These are phyloP conservation scores for Nigrospora oryzae DNA, from an alignment of 2,329 filamentous ascomycete genomes.

Conservation along the genomic window DNA sequence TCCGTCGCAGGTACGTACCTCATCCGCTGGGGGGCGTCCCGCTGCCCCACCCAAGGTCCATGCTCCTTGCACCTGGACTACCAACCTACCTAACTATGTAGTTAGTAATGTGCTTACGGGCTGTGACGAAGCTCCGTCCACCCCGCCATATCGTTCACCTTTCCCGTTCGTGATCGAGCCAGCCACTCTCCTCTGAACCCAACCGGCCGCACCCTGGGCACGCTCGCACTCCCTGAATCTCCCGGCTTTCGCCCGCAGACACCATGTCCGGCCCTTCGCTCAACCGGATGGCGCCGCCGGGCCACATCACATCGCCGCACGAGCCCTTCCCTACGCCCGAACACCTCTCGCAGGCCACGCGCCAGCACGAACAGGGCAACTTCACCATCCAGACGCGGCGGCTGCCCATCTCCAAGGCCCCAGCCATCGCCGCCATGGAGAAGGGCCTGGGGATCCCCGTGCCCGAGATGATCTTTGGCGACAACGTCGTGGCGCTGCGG, in stretches of 20 bases:
- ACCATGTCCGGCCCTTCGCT: constrained; percentile 2
- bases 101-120: too few species aligned
- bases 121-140: too few species aligned
- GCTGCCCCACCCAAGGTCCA: too few species aligned
- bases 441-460: constrained; percentile 73
- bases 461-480: constrained; percentile 98
- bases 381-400: constrained; percentile 79
- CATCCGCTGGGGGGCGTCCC: too few species aligned
- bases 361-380: constrained; percentile 47
- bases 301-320: constrained; percentile 30
- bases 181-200: not conserved
- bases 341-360: constrained; percentile 45
- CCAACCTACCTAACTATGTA: too few species aligned
- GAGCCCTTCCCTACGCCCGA: constrained; percentile 47
- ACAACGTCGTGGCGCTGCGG: constrained; percentile 73
- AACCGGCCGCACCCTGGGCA: not conserved
- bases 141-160: too few species aligned
- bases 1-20: too few species aligned
- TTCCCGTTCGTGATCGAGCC: too few species aligned
- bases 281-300: constrained; percentile 6
- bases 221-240: too few species aligned
- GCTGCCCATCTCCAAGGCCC: constrained; percentile 88
- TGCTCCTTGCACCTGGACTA: too few species aligned
- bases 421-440: constrained; percentile 80
- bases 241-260: not conserved